phyloP scores from a whole-genome alignment of 495 filamentous ascomycete species.

The Lasiosphaeria miniovina region DNA sequence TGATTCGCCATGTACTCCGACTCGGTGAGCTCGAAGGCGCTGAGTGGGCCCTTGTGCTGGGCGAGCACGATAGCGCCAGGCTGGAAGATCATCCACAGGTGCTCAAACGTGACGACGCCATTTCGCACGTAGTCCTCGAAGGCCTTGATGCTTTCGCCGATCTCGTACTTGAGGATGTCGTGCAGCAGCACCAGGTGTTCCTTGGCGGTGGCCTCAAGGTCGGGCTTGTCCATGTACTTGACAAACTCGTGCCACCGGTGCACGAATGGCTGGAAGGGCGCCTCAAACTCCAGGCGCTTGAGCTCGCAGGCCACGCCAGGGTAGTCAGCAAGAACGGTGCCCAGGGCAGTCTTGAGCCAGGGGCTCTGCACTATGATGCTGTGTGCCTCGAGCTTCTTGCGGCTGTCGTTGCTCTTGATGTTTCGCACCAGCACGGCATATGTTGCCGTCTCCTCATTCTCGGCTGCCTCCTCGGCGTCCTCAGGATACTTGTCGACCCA shows the following conservation, averaged over 20 bases:
- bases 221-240: slow-evolving; percentile 42
- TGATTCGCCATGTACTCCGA: slow-evolving; percentile 30
- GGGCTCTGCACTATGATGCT: slow-evolving; percentile 66
- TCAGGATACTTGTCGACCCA: slow-evolving; percentile 39
- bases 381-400: slow-evolving; percentile 58
- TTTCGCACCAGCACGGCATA: slow-evolving; percentile 35
- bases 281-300: slow-evolving; percentile 55
- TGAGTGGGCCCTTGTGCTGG: slow-evolving; percentile 27
- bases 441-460: slow-evolving; percentile 36
- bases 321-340: slow-evolving; percentile 57
- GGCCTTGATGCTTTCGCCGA: slow-evolving; percentile 53
- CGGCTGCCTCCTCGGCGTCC: slow-evolving; percentile 35
- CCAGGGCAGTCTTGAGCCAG: slow-evolving; percentile 55
- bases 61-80: slow-evolving; percentile 35
- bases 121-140: slow-evolving; percentile 57
- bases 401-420: slow-evolving; percentile 44
- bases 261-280: slow-evolving; percentile 62
- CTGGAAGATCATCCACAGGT: slow-evolving; percentile 47
- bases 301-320: slow-evolving; percentile 61
- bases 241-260: slow-evolving; percentile 62
- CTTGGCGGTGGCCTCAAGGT: slow-evolving; percentile 48
- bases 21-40: slow-evolving; percentile 33
- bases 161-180: slow-evolving; percentile 55
- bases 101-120: slow-evolving; percentile 57
- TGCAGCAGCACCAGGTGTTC: slow-evolving; percentile 57